These are phyloP conservation scores for Picochlorum sp. DNA, from an alignment of 139 green algal genomes.

Conservation along the genomic window DNA sequence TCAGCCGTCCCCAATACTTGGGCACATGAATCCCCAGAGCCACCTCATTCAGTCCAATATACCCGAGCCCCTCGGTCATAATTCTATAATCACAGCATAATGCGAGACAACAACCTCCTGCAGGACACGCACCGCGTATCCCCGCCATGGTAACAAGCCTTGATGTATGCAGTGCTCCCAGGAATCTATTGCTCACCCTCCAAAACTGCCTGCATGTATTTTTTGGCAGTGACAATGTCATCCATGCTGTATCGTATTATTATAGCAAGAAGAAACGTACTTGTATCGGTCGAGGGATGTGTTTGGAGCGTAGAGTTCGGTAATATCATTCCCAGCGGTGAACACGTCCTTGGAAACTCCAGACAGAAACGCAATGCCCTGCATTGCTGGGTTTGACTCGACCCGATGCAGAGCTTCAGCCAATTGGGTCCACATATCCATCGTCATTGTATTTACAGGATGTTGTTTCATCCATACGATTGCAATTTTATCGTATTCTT, in stretches of 20 bases:
- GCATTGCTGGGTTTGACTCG: slow-evolving; percentile 43
- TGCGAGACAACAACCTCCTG: slow-evolving; percentile 76
- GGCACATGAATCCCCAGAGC: slow-evolving; percentile 82
- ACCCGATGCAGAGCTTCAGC: slow-evolving; percentile 32
- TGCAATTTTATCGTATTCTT: slow-evolving; percentile 26
- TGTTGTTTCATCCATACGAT: slow-evolving; percentile 43
- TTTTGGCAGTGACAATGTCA: no score
- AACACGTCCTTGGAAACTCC: slow-evolving; percentile 67
- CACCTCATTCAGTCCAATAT: slow-evolving; percentile 20
- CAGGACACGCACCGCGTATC: slow-evolving; percentile 83
- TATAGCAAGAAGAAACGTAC: neutral
- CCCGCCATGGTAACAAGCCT: slow-evolving; percentile 71
- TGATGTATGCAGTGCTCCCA: slow-evolving; percentile 50
- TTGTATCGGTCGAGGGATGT: slow-evolving; percentile 41
- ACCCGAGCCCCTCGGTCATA: slow-evolving; percentile 50
- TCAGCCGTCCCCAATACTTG: slow-evolving; percentile 68
- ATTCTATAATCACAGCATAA: slow-evolving; percentile 82
- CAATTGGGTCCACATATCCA: slow-evolving; percentile 53
- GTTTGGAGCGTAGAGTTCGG: slow-evolving; percentile 72
- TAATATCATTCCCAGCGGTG: slow-evolving; percentile 62
- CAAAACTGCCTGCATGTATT: slow-evolving; percentile 62
- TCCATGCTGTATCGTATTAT: no score
- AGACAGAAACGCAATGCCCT: slow-evolving; percentile 57
- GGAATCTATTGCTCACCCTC: slow-evolving; percentile 62
- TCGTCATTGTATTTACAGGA: slow-evolving; percentile 63